Evolutionary conservation across 176 grass and related monocot species (phyloP).

Genomic region (Olyra latifolia): DNA sequence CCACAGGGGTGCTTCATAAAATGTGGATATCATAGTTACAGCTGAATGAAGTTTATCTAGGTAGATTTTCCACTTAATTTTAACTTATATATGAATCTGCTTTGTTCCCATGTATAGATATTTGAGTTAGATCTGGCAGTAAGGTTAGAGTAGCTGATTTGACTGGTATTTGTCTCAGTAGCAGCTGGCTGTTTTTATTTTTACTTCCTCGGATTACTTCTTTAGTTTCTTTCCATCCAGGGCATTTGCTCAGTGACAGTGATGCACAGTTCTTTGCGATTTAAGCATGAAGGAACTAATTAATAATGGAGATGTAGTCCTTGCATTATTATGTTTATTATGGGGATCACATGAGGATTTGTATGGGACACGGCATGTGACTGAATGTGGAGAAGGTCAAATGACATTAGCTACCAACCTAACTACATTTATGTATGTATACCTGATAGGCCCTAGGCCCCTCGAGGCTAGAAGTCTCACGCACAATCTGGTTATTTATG

Average conservation of each 20-base stretch:
- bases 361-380: slow-evolving; percentile 11
- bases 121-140: neutral
- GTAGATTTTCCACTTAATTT: neutral
- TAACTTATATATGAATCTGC: neutral
- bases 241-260: neutral
- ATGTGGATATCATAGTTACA: neutral
- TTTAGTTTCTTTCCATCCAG: neutral
- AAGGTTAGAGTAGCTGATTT: neutral
- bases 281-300: neutral
- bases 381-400: slow-evolving; percentile 15
- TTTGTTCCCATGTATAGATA: neutral
- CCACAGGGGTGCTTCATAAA: neutral
- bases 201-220: neutral
- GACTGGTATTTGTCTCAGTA: neutral
- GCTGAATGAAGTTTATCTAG: neutral
- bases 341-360: slow-evolving; percentile 27
- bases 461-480: neutral
- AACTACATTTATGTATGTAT: slow-evolving; percentile 14
- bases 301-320: neutral
- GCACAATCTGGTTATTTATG: neutral
- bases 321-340: slow-evolving; percentile 25
- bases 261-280: neutral
- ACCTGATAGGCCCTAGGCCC: neutral
- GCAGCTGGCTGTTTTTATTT: neutral
- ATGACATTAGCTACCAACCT: slow-evolving; percentile 24